Base-by-base conservation (phyloP, 2,329 filamentous ascomycete genomes). In the Calonectria ilicicola region DNA sequence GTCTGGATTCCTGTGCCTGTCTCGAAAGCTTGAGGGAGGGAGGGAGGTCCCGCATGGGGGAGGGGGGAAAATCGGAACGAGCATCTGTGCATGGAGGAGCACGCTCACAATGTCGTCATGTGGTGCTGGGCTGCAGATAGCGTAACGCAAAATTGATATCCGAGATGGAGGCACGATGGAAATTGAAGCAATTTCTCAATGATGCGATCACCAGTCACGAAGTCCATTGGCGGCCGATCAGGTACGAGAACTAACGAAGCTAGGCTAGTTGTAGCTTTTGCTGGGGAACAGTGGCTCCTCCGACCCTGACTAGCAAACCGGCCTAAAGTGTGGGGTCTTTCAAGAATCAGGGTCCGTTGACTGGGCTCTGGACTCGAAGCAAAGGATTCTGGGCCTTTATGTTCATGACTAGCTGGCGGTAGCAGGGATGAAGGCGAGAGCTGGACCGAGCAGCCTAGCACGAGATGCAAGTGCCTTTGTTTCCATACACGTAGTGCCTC, bases 171-270 rank as follows among this genome's bases (percentile, higher is more conserved):
- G 47, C 26, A 35, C 56, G 47, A 71, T 47, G 40, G 51, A 72
- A 70, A 69, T 72, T 72, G 66, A 66, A 70, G 62, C 42, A 70
- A 73, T 71, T 56, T 73, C 68, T 71, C 29, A 40, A 40, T 26
- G 40, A 62, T 67, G 47, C 53, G 46, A 62, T 44, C 29, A 47
- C 68, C 68, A 58, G 38, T 42, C 26, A 29, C 12, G 38, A 42
- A 42, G 58, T 63, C 26, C 29, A 63, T 63, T 63, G 58, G 58
- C 58, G 58, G 58, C 58, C 38, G 58, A 63, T 63, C 38, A 46
- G 40, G 12, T 32, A 63, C 15, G 58, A 23, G 40, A 23, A 32
- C 58, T n/a, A 46, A 46, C 26, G 23, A 38, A 46, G 38, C 58
- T 23, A 27, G 23, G 35, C 53, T 40, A 60, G 58, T 15, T 58